Conservation (phyloP, 352 stramenopile genomes). For the Globisporangium emineosum region DNA sequence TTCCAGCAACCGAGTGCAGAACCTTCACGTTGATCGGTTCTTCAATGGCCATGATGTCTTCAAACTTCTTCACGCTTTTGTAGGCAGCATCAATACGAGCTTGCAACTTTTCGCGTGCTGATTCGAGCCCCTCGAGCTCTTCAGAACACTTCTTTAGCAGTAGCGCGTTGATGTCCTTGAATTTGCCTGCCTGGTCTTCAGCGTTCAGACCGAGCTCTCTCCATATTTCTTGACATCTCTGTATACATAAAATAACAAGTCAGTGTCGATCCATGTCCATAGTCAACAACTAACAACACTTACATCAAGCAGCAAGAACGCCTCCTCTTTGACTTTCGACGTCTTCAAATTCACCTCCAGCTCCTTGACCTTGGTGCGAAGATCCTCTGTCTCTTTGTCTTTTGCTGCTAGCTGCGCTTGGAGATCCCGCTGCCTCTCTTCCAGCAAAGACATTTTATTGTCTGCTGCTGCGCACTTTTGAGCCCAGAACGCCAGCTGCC, state of each 20-base stretch:
- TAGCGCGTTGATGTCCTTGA: slow-evolving; percentile 59
- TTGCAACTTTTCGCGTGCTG: slow-evolving; percentile 43
- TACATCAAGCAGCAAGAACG: slow-evolving; percentile 57
- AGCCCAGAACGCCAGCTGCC: slow-evolving; percentile 16
- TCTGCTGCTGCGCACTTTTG: slow-evolving; percentile 20
- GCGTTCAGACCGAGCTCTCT: slow-evolving; percentile 49
- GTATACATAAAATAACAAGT: slow-evolving; percentile 4
- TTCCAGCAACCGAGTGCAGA: slow-evolving; percentile 29
- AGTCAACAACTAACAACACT: slow-evolving; percentile 12
- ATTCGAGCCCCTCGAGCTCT: slow-evolving; percentile 54
- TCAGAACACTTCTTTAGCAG: slow-evolving; percentile 58
- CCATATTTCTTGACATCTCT: slow-evolving; percentile 74
- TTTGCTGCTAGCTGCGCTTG: slow-evolving; percentile 26
- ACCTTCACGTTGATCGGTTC: slow-evolving; percentile 40
- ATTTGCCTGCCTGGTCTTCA: slow-evolving; percentile 49
- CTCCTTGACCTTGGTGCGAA: slow-evolving; percentile 24
- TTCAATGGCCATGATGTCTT: slow-evolving; percentile 34
- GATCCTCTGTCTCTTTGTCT: slow-evolving; percentile 21
- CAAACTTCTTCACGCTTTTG: slow-evolving; percentile 39
- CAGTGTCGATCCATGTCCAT: neutral
- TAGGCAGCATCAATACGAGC: slow-evolving; percentile 38
- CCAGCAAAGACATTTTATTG: slow-evolving; percentile 20
- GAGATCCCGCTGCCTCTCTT: slow-evolving; percentile 23
- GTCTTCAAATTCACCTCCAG: slow-evolving; percentile 37
- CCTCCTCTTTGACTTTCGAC: slow-evolving; percentile 57